Evolutionary conservation across 176 grass and related monocot genomes (phyloP), one percentile per base, ranked within the genome.

Genomic region (Eleusine coracana): DNA sequence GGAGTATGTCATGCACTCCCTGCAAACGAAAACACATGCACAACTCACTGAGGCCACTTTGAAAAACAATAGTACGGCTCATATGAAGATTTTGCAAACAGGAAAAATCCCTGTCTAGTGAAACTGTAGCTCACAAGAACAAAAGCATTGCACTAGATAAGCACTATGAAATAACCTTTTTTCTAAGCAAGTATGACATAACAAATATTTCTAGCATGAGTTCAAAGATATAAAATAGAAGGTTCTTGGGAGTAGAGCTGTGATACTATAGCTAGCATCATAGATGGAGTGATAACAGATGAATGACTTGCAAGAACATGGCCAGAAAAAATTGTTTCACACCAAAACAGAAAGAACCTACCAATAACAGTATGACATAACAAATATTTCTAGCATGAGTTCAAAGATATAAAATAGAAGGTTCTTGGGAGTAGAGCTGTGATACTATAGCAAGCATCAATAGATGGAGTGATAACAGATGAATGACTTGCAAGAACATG

Each of bases 1-100:
- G 93, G 87, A 98, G 95, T 82, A 98, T 95, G 66, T 98, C 96
- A 37, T 98, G 96, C 72, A 98, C 96, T 80, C 96, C 96, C 96
- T 95, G 78, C 25, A 0, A 44, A 82, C 27, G 16, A 18, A 13
- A 70, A 76, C 52, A 82, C 42, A 74, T 6, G 11, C 44, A 27
- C 3, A 3, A 3, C 25, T 36, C 20, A 59, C 6, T 50, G 13
- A 27, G 23, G 51, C 5, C 66, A 76, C 7, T 11, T 55, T 60
- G 12, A 20, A 74, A 69, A 0, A 50, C 25, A 38, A 21, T 49
- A 10, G 15, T 18, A 51, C 71, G 13, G n/a, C 21, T 70, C 64
- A 23, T 21, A 37, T 25, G 36, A 76, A 27, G 14, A 83, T 76
- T 74, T 7, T 76, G 41, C 3, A 55, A 21, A 79, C 42, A 74